Evolutionary conservation across 2,329 filamentous ascomycete genomes (phyloP).

Genomic region (Ceratocystis eucalypticola): DNA sequence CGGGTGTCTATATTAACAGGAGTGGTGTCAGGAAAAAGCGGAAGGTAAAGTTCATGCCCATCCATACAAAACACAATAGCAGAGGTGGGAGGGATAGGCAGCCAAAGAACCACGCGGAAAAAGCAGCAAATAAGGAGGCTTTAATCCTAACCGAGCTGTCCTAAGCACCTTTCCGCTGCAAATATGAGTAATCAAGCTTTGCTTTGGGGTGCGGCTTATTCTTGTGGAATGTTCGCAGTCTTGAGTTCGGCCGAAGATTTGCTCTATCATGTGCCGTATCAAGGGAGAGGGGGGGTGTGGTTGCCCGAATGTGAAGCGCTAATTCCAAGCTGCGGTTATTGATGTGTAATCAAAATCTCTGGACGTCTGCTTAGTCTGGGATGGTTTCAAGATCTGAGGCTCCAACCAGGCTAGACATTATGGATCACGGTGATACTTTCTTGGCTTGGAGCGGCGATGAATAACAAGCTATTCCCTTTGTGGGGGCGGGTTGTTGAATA

Average conservation of each 20-base stretch:
- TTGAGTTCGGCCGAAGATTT: not conserved
- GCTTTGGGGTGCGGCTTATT: not conserved
- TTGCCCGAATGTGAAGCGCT: not conserved
- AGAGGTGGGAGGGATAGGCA: not conserved
- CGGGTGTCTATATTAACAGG: not conserved
- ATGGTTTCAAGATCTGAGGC: too few relatives aligned
- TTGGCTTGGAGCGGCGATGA: too few relatives aligned
- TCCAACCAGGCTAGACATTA: too few relatives aligned
- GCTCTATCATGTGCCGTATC: not conserved
- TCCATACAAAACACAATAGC: not conserved
- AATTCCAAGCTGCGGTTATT: too few relatives aligned
- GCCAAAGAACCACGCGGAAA: not conserved
- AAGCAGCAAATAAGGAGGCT: not conserved
- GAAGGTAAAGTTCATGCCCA: not conserved
- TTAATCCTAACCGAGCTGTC: not conserved
- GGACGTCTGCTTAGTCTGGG: too few relatives aligned
- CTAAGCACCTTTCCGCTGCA: not conserved
- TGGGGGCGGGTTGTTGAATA: too few relatives aligned
- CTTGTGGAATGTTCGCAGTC: not conserved
- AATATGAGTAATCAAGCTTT: not conserved
- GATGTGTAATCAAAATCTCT: too few relatives aligned
- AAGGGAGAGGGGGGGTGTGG: not conserved
- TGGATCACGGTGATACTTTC: too few relatives aligned
- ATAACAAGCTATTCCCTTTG: too few relatives aligned
- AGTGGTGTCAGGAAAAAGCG: not conserved